A percentile compares a stretch with the other conserved stretches of the same genome.
phyloP scores from a whole-genome alignment of 1,284 basidiomycete species.

The Ustilago loliicola region DNA sequence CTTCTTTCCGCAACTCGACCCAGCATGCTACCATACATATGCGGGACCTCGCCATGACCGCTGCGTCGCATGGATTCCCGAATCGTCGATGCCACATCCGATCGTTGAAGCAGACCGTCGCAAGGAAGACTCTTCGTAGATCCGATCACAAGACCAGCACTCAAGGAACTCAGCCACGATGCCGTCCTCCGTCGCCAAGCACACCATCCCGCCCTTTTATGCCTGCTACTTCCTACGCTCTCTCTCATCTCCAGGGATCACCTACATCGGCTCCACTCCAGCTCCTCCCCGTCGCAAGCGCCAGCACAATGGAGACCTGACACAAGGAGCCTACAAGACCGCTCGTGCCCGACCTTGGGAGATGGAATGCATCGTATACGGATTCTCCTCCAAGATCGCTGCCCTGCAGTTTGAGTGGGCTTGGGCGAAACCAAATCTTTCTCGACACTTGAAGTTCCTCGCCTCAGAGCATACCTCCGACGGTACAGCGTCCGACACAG shows the following conservation, averaged over 20 bases:
- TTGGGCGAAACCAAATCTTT: conserved; percentile 81
- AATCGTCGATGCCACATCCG: no score
- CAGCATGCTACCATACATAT: not conserved
- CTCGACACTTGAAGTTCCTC: conserved; percentile 71
- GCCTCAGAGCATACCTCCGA: conserved; percentile 22
- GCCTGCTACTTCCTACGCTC: conserved; percentile 86
- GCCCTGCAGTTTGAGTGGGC: conserved; percentile 92
- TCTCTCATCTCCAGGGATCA: conserved; percentile 63
- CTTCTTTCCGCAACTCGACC: not conserved
- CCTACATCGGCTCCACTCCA: conserved; percentile 86
- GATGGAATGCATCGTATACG: conserved; percentile 89
- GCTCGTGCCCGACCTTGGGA: conserved; percentile 82
- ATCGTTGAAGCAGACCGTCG: not conserved
- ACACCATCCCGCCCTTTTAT: conserved; percentile 83
- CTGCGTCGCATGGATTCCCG: not conserved
- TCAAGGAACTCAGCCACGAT: conserved; percentile 12
- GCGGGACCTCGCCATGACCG: not conserved
- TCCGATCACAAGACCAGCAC: not conserved
- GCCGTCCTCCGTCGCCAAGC: conserved; percentile 71
- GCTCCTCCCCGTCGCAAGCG: conserved; percentile 82
- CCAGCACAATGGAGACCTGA: conserved; percentile 87
- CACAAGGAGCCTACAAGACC: conserved; percentile 83
- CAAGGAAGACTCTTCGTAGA: no score
- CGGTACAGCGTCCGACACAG: conserved; percentile 7
- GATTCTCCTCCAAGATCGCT: conserved; percentile 86